phyloP scores from a whole-genome alignment of 768 basidiomycete species.

The Lentinus tigrinus region DNA sequence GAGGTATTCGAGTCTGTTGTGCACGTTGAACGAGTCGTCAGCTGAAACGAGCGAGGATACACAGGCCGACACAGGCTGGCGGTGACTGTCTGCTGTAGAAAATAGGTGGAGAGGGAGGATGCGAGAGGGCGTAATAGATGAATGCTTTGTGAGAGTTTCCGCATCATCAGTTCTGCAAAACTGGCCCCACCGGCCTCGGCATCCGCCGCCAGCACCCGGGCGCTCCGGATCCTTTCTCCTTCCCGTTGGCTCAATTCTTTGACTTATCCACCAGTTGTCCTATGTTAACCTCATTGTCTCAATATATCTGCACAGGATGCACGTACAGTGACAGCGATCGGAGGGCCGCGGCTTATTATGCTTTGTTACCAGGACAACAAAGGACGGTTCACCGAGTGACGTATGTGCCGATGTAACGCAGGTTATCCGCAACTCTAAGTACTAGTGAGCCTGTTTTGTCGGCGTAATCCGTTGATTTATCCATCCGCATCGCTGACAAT shows the following conservation, averaged over 20 bases:
- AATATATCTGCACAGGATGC: no score
- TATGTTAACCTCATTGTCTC: no score
- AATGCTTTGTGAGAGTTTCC: slow-evolving; percentile 16
- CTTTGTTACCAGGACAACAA: no score
- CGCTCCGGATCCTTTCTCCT: not conserved
- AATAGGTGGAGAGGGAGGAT: slow-evolving; percentile 11
- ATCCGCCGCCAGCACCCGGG: not conserved
- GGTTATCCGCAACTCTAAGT: no score
- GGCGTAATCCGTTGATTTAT: no score
- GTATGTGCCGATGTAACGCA: no score
- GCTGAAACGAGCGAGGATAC: slow-evolving; percentile 9
- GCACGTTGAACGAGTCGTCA: slow-evolving; percentile 6
- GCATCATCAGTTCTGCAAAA: slow-evolving; percentile 12
- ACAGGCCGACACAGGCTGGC: not conserved
- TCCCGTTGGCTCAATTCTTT: not conserved
- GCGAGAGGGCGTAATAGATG: slow-evolving; percentile 6
- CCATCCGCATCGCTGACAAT: no score
- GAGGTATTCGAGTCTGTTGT: not conserved
- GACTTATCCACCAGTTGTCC: not conserved
- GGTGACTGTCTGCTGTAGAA: not conserved
- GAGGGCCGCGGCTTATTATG: no score
- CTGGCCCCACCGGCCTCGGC: slow-evolving; percentile 2
- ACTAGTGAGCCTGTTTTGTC: no score
- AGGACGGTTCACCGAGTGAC: no score
- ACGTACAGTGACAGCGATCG: no score